Evolutionary conservation across 2,329 filamentous ascomycete species (phyloP).

Genomic region (Rhynchosporium agropyri): DNA sequence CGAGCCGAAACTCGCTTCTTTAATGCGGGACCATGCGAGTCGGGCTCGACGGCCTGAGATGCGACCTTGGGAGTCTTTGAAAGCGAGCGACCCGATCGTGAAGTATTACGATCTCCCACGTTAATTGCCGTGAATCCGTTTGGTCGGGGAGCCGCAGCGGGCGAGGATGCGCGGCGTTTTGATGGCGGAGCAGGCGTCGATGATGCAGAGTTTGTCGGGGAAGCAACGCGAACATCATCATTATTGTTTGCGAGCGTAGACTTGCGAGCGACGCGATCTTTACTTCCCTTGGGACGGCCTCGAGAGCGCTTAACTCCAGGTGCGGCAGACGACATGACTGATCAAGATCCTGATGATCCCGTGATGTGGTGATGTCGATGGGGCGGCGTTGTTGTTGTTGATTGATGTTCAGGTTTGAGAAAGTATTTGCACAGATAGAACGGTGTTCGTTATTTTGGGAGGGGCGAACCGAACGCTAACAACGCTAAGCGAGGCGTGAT

Average conservation of each 20-base stretch:
- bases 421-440: not conserved
- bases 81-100: constrained; percentile 10
- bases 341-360: not conserved
- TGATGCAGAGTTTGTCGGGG: constrained; percentile 5
- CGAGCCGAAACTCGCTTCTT: constrained; percentile 15
- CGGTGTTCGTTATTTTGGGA: not conserved
- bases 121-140: constrained; percentile 11
- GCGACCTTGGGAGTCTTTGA: constrained; percentile 7
- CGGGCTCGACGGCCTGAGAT: constrained; percentile 3
- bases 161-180: constrained; percentile 4
- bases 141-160: not conserved
- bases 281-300: constrained; percentile 7
- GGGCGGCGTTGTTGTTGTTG: constrained; percentile 13
- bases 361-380: not conserved
- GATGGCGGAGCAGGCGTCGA: constrained; percentile 14
- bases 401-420: constrained; percentile 2
- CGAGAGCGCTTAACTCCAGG: constrained; percentile 7
- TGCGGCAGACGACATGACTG: constrained; percentile 8
- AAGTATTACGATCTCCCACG: not conserved
- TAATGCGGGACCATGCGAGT: constrained; percentile 12
- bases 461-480: not conserved
- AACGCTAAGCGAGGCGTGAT: constrained; percentile 14
- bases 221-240: not conserved
- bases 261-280: constrained; percentile 16
- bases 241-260: constrained; percentile 5